These are phyloP conservation scores for Friedmanniomyces simplex DNA, from an alignment of 495 filamentous ascomycete genomes.

Conservation along the genomic window DNA sequence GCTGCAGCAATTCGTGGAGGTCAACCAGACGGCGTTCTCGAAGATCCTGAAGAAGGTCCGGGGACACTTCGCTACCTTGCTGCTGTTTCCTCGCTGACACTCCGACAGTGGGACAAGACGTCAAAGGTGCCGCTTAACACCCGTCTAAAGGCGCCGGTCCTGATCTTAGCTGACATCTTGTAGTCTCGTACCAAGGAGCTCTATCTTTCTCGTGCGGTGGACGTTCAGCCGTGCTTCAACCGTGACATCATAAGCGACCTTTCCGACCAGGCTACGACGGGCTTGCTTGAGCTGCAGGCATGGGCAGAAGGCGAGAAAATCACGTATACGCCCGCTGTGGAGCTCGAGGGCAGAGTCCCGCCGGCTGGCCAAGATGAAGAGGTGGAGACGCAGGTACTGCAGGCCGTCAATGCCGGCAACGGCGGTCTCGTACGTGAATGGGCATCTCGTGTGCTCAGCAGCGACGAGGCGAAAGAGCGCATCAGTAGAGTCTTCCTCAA, in stretches of 20 bases:
- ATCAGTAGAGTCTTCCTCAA: conserved; percentile 82
- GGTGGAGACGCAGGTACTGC: conserved; percentile 75
- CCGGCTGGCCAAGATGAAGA: conserved; percentile 63
- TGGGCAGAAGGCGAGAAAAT: conserved; percentile 96
- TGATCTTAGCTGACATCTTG: conserved; percentile 2
- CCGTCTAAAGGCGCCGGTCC: neutral
- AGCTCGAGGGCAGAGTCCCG: conserved; percentile 13
- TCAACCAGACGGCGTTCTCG: conserved; percentile 93
- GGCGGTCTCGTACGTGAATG: conserved; percentile 51
- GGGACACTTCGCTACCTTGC: conserved; percentile 1
- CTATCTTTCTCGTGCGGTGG: conserved; percentile 88
- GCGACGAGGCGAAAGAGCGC: conserved; percentile 54
- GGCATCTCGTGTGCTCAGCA: conserved; percentile 43
- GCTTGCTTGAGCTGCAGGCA: conserved; percentile 80
- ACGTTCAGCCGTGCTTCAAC: conserved; percentile 97
- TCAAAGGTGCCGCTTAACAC: conserved; percentile 54
- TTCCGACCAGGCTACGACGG: conserved; percentile 90
- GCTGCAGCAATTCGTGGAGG: conserved; percentile 94
- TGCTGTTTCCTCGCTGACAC: conserved; percentile 26
- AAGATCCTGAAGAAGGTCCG: conserved; percentile 92
- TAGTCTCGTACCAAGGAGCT: conserved; percentile 93
- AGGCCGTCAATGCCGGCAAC: conserved; percentile 72
- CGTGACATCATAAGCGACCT: conserved; percentile 89
- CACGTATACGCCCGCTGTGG: conserved; percentile 43
- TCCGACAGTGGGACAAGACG: conserved; percentile 83